Conservation (phyloP, 495 filamentous ascomycete species). For the Haplographium delicatum region DNA sequence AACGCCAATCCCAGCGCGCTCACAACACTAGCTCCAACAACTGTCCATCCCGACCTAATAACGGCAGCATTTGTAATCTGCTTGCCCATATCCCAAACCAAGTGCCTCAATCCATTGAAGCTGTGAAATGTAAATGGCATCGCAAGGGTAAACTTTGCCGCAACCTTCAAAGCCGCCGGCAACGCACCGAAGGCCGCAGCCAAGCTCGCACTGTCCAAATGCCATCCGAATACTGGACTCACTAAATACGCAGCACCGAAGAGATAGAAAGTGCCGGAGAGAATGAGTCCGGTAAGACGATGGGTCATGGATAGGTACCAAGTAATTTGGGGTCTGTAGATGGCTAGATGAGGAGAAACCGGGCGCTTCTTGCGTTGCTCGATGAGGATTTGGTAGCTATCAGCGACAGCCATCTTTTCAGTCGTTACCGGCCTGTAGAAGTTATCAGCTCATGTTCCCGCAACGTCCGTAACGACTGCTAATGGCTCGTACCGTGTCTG, state of each 20-base stretch:
- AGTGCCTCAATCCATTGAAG: conserved; percentile 84
- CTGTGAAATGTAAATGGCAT: conserved; percentile 85
- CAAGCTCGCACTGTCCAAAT: conserved; percentile 75
- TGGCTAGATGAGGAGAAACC: conserved; percentile 78
- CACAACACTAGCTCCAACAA: conserved; percentile 62
- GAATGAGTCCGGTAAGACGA: conserved; percentile 71
- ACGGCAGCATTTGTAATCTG: conserved; percentile 67
- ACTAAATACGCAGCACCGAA: conserved; percentile 81
- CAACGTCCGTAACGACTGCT: neutral
- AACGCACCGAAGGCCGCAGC: conserved; percentile 68
- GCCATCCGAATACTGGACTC: conserved; percentile 74
- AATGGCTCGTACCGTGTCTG: conserved; percentile 51
- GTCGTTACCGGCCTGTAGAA: conserved; percentile 50
- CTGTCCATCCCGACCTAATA: conserved; percentile 66
- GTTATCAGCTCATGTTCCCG: conserved; percentile 20
- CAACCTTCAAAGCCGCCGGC: conserved; percentile 61
- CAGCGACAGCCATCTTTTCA: conserved; percentile 49
- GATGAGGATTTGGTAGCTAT: conserved; percentile 67
- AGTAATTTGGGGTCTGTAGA: conserved; percentile 87
- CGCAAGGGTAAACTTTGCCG: conserved; percentile 66
- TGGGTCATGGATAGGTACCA: conserved; percentile 70
- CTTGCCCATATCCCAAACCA: conserved; percentile 75
- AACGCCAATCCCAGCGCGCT: conserved; percentile 55
- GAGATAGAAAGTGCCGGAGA: conserved; percentile 75
- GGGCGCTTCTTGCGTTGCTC: conserved; percentile 81